These are phyloP conservation scores for Talaromyces stipitatus DNA, from an alignment of 495 filamentous ascomycete species.

Conservation along the genomic window DNA sequence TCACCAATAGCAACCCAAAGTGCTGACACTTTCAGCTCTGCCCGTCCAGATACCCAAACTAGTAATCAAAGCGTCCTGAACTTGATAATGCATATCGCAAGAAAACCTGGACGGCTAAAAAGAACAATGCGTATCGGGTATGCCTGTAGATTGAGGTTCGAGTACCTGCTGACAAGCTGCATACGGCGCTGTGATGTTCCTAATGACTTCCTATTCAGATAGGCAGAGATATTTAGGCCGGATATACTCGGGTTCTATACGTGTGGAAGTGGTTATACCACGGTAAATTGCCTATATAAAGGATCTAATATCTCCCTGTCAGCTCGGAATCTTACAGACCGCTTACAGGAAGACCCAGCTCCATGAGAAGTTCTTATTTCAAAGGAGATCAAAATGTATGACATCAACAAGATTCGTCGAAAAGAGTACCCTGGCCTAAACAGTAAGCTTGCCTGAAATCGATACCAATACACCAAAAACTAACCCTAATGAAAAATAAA, in stretches of 20 bases:
- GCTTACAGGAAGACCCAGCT: background rate
- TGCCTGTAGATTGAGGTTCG: background rate
- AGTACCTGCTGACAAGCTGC: background rate
- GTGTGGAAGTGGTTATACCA: background rate
- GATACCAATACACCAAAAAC: background rate
- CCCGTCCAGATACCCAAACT: background rate
- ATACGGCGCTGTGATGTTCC: background rate
- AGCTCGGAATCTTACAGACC: background rate
- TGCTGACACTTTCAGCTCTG: background rate
- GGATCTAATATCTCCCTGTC: background rate
- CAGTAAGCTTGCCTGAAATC: slow-evolving; percentile 14
- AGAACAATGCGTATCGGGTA: background rate
- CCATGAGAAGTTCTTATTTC: background rate
- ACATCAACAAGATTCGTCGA: slow-evolving; percentile 24
- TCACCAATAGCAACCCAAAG: background rate
- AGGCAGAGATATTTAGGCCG: too few species aligned
- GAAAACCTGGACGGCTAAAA: background rate
- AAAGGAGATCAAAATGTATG: background rate
- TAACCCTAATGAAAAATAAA: slow-evolving; percentile 7
- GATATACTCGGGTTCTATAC: too few species aligned
- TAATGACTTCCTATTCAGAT: too few species aligned
- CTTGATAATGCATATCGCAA: background rate
- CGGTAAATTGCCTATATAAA: background rate
- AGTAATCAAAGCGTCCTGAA: background rate
- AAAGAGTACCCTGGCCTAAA: slow-evolving; percentile 36